Evolutionary conservation across 495 filamentous ascomycete species (phyloP).

Genomic region (Tuber magnatum): DNA sequence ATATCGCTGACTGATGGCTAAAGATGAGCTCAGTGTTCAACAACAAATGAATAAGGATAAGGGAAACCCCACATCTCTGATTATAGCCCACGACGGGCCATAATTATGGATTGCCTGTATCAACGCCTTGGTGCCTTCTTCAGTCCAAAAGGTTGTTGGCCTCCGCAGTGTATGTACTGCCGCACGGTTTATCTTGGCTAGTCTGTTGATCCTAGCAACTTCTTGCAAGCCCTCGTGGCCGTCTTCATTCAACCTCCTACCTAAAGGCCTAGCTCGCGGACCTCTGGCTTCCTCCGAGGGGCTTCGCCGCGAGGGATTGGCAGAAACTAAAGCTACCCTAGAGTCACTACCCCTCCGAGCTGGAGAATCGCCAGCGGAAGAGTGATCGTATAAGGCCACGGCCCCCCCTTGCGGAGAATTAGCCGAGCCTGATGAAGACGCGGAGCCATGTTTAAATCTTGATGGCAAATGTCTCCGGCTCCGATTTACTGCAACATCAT

Average conservation of each 20-base stretch:
- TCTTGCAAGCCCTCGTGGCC: not conserved
- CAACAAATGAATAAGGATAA: not conserved
- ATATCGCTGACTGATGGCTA: conserved; percentile 12
- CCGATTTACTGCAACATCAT: not conserved
- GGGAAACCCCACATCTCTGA: conserved; percentile 22
- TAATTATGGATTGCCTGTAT: conserved; percentile 52
- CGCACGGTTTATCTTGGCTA: conserved; percentile 17
- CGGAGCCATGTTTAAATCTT: not conserved
- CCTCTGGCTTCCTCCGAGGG: not conserved
- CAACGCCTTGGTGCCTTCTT: conserved; percentile 46
- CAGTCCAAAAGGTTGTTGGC: conserved; percentile 43
- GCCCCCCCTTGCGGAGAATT: not conserved
- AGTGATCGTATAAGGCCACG: not conserved
- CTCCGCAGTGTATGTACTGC: conserved; percentile 44
- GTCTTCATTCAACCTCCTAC: not conserved
- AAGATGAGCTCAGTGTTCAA: conserved; percentile 7
- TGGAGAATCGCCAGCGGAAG: not conserved
- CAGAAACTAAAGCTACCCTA: not conserved
- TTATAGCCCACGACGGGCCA: conserved; percentile 21
- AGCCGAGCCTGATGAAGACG: not conserved
- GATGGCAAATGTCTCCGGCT: conserved; percentile 1
- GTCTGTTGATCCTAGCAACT: conserved; percentile 12
- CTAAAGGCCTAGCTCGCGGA: not conserved
- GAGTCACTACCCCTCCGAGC: not conserved
- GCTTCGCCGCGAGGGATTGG: not conserved